Conservation (phyloP, 2,329 filamentous ascomycete species). For the Pochonia chlamydosporia region DNA sequence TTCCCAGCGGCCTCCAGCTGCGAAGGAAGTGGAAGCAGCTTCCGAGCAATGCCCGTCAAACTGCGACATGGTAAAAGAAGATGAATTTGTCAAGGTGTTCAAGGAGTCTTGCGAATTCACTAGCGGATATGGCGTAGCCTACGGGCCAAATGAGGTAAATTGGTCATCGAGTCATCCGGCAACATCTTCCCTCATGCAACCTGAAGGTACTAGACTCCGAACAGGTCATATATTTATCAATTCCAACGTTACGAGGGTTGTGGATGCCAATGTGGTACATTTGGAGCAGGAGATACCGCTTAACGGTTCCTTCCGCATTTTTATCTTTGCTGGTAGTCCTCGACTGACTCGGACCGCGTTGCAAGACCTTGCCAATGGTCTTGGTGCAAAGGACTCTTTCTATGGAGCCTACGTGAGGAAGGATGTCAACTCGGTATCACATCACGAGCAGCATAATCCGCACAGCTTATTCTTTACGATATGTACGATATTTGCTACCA, state of each 20-base stretch:
- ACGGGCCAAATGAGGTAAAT: conserved; percentile 76
- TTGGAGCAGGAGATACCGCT: conserved; percentile 85
- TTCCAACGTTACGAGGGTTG: conserved; percentile 76
- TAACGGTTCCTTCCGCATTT: conserved; percentile 83
- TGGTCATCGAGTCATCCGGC: conserved; percentile 72
- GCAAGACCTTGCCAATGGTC: conserved; percentile 59
- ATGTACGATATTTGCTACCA: conserved; percentile 66
- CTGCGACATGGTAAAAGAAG: conserved; percentile 36
- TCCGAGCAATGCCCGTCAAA: conserved; percentile 29
- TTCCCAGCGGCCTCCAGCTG: conserved; percentile 68
- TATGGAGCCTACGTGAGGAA: conserved; percentile 58
- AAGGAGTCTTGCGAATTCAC: conserved; percentile 91
- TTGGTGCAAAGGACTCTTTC: conserved; percentile 66
- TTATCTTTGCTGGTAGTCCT: conserved; percentile 73
- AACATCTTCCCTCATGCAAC: conserved; percentile 63
- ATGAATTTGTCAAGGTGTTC: conserved; percentile 83
- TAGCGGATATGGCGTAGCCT: conserved; percentile 84
- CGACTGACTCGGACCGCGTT: conserved; percentile 56
- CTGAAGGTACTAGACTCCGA: conserved; percentile 57
- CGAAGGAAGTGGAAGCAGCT: conserved; percentile 66
- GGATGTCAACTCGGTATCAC: conserved; percentile 57
- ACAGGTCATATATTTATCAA: conserved; percentile 73
- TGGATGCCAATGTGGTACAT: conserved; percentile 84
- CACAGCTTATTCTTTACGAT: conserved; percentile 79
- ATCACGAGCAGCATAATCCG: conserved; percentile 80